phyloP scores from a whole-genome alignment of 2,329 filamentous ascomycete genomes.

The Paraphoma chrysanthemicola region DNA sequence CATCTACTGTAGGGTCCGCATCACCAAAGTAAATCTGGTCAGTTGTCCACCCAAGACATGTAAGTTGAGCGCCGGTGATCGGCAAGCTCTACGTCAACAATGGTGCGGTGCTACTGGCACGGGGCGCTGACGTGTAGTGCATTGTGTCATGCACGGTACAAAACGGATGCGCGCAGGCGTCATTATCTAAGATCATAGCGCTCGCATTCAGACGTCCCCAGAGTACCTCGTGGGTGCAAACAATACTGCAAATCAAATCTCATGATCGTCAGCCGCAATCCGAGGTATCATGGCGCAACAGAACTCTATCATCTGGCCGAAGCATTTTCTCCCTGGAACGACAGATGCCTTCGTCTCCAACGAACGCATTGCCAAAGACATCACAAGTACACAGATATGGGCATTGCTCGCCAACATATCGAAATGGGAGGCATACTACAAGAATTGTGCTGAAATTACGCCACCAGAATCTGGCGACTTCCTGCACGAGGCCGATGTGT shows the following conservation, averaged over 20 bases:
- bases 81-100: too few relatives aligned
- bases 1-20: too few relatives aligned
- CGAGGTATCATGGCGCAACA: conserved; percentile 7
- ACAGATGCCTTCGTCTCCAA: conserved; percentile 48
- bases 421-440: conserved; percentile 46
- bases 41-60: too few relatives aligned
- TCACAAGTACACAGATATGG: conserved; percentile 43
- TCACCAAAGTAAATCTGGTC: too few relatives aligned
- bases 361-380: conserved; percentile 36
- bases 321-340: conserved; percentile 41
- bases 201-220: too few relatives aligned
- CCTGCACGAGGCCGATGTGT: conserved; percentile 35
- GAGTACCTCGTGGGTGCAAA: too few relatives aligned
- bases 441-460: conserved; percentile 39
- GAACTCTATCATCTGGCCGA: conserved; percentile 43
- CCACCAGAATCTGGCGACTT: conserved; percentile 28
- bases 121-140: too few relatives aligned
- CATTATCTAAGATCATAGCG: too few relatives aligned
- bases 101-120: too few relatives aligned
- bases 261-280: not conserved
- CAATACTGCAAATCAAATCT: not conserved
- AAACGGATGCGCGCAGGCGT: too few relatives aligned
- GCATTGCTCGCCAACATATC: conserved; percentile 38
- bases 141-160: too few relatives aligned
- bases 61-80: too few relatives aligned